phyloP scores from a whole-genome alignment of 2,329 filamentous ascomycete genomes.

The Ciborinia camelliae region DNA sequence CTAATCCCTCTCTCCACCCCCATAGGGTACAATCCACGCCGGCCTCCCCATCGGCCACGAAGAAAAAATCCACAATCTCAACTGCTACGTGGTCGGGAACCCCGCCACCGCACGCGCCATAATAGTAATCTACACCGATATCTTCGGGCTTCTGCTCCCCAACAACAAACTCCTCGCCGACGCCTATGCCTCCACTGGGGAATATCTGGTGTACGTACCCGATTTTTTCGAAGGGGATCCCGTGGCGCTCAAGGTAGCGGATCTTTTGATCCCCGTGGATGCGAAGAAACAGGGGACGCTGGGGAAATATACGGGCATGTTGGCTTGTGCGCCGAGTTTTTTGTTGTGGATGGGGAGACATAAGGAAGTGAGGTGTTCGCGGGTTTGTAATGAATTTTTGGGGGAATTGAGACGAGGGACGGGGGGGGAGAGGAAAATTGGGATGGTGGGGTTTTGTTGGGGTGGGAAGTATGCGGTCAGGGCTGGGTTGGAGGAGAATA shows the following conservation, averaged over 20 bases:
- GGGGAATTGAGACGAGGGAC: not conserved
- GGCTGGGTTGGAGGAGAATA: constrained; percentile 35
- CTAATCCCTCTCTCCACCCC: constrained; percentile 37
- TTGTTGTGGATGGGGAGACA: constrained; percentile 39
- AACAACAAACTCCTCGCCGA: constrained; percentile 39
- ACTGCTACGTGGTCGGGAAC: constrained; percentile 42
- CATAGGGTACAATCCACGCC: constrained; percentile 42
- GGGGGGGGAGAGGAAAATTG: constrained; percentile 35
- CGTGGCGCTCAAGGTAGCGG: constrained; percentile 37
- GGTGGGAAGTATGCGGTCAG: constrained; percentile 39
- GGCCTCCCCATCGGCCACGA: constrained; percentile 41
- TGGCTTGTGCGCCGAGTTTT: constrained; percentile 37
- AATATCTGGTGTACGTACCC: constrained; percentile 37
- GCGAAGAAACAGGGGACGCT: constrained; percentile 38
- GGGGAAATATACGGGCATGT: constrained; percentile 41
- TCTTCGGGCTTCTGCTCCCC: constrained; percentile 35
- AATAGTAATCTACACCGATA: constrained; percentile 37
- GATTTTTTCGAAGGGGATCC: constrained; percentile 39
- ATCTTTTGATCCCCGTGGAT: constrained; percentile 40
- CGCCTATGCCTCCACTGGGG: constrained; percentile 35
- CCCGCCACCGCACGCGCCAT: constrained; percentile 34
- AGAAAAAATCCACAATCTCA: constrained; percentile 39
- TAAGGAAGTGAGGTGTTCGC: constrained; percentile 35
- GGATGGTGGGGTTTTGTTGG: constrained; percentile 41
- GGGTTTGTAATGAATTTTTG: constrained; percentile 34